A percentile compares a stretch with the other conserved stretches of the same genome.
These are phyloP conservation scores for Lasiodiplodia hormozganensis DNA, from an alignment of 2,329 filamentous ascomycete genomes.

Conservation along the genomic window DNA sequence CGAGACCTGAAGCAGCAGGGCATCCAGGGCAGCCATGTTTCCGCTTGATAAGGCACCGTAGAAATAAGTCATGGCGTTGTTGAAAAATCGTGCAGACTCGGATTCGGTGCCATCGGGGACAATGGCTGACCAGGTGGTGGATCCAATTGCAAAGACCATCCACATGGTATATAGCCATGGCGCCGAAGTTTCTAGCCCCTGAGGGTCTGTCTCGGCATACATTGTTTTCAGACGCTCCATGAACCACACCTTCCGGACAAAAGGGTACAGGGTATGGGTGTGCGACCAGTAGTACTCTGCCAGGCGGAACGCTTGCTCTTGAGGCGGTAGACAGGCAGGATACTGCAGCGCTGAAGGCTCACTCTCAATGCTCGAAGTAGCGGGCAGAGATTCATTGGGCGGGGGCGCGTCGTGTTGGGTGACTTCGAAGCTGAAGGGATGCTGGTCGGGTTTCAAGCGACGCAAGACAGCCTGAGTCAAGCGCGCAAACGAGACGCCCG, in stretches of 20 bases:
- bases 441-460: constrained; percentile 34
- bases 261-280: constrained; percentile 56
- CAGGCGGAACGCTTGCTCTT: constrained; percentile 16
- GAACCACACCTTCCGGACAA: constrained; percentile 49
- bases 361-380: background rate
- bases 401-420: background rate
- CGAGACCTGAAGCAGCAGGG: constrained; percentile 55
- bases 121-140: constrained; percentile 54
- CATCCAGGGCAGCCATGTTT: constrained; percentile 46
- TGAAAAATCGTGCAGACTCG: constrained; percentile 56
- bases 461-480: constrained; percentile 33
- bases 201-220: background rate
- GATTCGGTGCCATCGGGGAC: constrained; percentile 38
- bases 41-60: constrained; percentile 12
- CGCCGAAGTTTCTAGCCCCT: constrained; percentile 35
- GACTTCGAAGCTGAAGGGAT: constrained; percentile 32
- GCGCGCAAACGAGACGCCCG: constrained; percentile 53
- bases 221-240: constrained; percentile 38
- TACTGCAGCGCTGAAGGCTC: constrained; percentile 9
- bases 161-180: constrained; percentile 52
- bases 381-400: background rate
- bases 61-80: constrained; percentile 53
- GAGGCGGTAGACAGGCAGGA: background rate
- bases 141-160: constrained; percentile 59
- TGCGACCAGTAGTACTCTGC: constrained; percentile 56